Evolutionary conservation across 2,329 filamentous ascomycete genomes (phyloP), one percentile per base, ranked within the genome.

Genomic region (Exophiala sideris): DNA sequence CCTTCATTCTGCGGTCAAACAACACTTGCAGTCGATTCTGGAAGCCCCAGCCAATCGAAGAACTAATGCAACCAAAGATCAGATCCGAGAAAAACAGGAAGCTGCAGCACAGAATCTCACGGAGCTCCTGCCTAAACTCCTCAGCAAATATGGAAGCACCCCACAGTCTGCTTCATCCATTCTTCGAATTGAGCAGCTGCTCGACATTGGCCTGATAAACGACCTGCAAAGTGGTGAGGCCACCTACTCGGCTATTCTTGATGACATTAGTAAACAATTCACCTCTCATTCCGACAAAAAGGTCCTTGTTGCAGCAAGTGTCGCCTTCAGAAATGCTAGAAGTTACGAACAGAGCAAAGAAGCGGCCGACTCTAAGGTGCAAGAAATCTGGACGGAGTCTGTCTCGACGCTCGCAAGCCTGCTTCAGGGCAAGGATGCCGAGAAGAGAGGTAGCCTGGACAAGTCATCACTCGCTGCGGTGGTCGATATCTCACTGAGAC

Each of bases 201-300:
- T 99, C 18, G 89, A 96, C 62, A 79, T 96, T 1, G 88, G 92
- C 38, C 82, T 91, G 18, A 95, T 97, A 67, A 87, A 91, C 67
- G 89, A 95, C 65, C 76, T 97, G 35, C 86, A 91, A 48, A 91
- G 96, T 68, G 90, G 95, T 61, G 84, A 89, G 0, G 85, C 87
- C 1, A 86, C 85, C 1, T 95, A 95, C 66, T 83, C 86, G 5
- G 84, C 86, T 18, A 75, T 97, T 29, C 77, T 99, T 1, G 91
- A 96, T 62, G 91, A 96, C 65, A 90, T 97, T 63, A 91, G 89
- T 69, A 90, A 89, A 54, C 94, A 99, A 65, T 97, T 99, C 73
- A 85, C 88, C 64, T 85, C 90, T n/a, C 94, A 99, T 67, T 88
- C 89, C 40, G 89, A 95, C 65, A 87, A 89, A 64, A 82, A 83